Evolutionary conservation across 2,329 filamentous ascomycete species (phyloP).

Genomic region (Alternaria metachromatica): DNA sequence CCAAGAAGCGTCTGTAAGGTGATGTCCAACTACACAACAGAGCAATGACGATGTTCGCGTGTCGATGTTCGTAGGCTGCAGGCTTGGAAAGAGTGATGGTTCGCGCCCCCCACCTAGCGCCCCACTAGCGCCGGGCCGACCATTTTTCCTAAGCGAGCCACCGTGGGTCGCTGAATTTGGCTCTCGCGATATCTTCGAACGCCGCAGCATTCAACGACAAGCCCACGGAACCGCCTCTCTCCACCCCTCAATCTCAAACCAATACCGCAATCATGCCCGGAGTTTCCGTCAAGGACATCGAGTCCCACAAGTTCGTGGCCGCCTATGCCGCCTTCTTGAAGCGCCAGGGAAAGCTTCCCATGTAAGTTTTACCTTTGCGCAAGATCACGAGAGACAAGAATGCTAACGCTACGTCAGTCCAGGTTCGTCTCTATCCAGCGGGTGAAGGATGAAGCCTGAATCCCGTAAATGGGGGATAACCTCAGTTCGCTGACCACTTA

Average conservation of each 20-base stretch:
- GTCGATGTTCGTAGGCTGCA: background rate
- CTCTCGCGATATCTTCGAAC: constrained; percentile 4
- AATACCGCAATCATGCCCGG: constrained; percentile 78
- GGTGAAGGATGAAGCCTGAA: constrained; percentile 57
- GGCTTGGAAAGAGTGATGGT: background rate
- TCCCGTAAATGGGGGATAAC: constrained; percentile 61
- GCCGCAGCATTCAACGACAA: constrained; percentile 31
- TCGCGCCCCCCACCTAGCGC: background rate
- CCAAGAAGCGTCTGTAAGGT: too few species aligned
- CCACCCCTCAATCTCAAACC: constrained; percentile 19
- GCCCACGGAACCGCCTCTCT: constrained; percentile 23
- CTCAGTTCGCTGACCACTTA: constrained; percentile 53
- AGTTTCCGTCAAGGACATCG: constrained; percentile 83
- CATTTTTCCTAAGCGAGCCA: constrained; percentile 31
- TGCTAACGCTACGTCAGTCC: constrained; percentile 55
- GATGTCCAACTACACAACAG: too few species aligned
- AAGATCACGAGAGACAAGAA: background rate
- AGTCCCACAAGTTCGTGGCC: constrained; percentile 89
- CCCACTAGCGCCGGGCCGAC: constrained; percentile 26
- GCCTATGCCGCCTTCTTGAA: constrained; percentile 90
- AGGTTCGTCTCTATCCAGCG: constrained; percentile 65
- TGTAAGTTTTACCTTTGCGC: constrained; percentile 48
- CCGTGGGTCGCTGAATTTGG: constrained; percentile 15
- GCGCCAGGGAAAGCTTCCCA: constrained; percentile 90
- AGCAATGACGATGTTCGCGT: background rate